Conservation (phyloP, 2,329 filamentous ascomycete species). For the Apiospora hydei region DNA sequence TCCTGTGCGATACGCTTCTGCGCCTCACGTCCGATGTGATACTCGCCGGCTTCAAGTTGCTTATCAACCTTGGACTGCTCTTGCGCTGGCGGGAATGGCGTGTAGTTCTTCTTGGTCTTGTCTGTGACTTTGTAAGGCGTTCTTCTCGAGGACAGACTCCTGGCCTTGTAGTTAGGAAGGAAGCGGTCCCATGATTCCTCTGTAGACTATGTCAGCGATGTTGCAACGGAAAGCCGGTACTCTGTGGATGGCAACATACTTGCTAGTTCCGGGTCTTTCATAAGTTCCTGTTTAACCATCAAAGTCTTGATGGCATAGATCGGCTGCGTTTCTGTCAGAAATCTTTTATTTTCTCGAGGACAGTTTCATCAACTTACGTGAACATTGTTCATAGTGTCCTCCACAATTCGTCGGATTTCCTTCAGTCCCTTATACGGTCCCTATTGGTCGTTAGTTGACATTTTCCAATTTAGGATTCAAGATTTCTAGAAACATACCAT, state of each 20-base stretch:
- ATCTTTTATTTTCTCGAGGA: not conserved
- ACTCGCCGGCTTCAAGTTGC: conserved; percentile 98
- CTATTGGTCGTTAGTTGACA: conserved; percentile 81
- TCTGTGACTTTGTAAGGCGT: conserved; percentile 87
- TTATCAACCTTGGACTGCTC: conserved; percentile 99
- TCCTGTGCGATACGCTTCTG: conserved; percentile 85
- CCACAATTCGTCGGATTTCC: conserved; percentile 75
- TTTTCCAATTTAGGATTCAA: not conserved
- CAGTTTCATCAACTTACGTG: conserved; percentile 88
- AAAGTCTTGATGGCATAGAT: conserved; percentile 16
- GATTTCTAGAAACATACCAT: not conserved
- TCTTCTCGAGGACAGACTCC: conserved; percentile 82
- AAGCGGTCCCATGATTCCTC: conserved; percentile 93
- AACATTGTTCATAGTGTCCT: conserved; percentile 94
- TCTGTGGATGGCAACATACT: conserved; percentile 36
- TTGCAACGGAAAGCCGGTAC: not conserved
- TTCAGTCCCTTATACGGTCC: conserved; percentile 92
- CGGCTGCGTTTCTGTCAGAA: conserved; percentile 30
- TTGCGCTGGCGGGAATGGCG: conserved; percentile 93
- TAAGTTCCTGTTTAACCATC: conserved; percentile 86
- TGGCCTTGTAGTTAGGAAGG: conserved; percentile 96
- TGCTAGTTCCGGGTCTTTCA: conserved; percentile 85
- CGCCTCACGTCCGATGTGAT: conserved; percentile 91
- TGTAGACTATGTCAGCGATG: not conserved
- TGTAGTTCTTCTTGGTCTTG: conserved; percentile 94